These are phyloP conservation scores for Platismatia glauca DNA, from an alignment of 495 filamentous ascomycete species.

Conservation along the genomic window DNA sequence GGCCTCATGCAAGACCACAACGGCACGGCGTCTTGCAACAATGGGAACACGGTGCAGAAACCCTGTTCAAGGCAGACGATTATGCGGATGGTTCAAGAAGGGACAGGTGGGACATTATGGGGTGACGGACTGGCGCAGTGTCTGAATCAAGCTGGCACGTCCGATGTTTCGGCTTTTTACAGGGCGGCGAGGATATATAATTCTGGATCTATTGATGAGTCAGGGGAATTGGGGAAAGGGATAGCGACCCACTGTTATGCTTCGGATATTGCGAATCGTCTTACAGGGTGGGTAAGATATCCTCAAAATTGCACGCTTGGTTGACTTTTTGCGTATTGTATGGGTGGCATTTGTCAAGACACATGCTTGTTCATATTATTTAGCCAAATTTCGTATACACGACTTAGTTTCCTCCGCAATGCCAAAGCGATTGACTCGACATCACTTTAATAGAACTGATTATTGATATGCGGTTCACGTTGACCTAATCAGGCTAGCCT, in stretches of 20 bases:
- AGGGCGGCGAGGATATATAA: conserved; percentile 48
- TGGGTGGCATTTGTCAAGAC: not conserved
- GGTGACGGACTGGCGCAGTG: conserved; percentile 38
- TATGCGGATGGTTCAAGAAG: conserved; percentile 42
- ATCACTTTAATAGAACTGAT: not conserved
- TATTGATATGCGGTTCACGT: not conserved
- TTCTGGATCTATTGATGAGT: conserved; percentile 41
- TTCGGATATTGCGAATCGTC: conserved; percentile 49
- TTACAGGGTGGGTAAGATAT: conserved; percentile 39
- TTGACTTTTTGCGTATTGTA: not conserved
- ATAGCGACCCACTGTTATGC: conserved; percentile 48
- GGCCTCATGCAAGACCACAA: conserved; percentile 49
- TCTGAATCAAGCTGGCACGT: conserved; percentile 27
- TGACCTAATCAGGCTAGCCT: not conserved
- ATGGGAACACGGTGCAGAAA: conserved; percentile 25
- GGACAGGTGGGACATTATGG: conserved; percentile 30
- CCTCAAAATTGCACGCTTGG: conserved; percentile 20
- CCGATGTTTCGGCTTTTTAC: conserved; percentile 37
- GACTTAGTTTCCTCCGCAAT: not conserved
- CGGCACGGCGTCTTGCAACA: conserved; percentile 40
- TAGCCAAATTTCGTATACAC: not conserved
- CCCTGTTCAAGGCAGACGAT: conserved; percentile 42
- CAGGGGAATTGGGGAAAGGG: conserved; percentile 42
- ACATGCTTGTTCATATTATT: not conserved
- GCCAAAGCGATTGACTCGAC: not conserved